These are phyloP conservation scores for Colletotrichum neosansevieriae DNA, from an alignment of 2,329 filamentous ascomycete species.

Conservation along the genomic window DNA sequence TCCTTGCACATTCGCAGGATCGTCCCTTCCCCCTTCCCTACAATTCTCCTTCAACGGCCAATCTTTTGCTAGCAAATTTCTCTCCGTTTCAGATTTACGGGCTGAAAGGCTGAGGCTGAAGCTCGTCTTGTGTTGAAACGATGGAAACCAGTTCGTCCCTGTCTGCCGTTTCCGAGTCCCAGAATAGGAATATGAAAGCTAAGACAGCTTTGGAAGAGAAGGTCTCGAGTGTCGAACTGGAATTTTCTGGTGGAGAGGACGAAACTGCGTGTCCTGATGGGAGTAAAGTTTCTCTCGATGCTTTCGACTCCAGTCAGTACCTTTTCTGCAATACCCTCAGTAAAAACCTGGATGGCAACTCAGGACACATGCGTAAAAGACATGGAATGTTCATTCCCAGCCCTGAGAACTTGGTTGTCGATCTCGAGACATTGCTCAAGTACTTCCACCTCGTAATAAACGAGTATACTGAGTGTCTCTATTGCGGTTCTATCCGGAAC, in stretches of 20 bases:
- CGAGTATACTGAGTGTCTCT: conserved; percentile 13
- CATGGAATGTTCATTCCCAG: neutral
- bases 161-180: too few relatives aligned
- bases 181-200: too few relatives aligned
- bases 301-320: neutral
- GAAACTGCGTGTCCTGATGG: neutral
- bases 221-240: neutral
- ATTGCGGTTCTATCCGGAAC: conserved; percentile 1
- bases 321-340: neutral
- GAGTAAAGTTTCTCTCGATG: neutral
- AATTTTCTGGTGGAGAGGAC: neutral
- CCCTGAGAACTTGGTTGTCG: neutral
- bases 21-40: too few relatives aligned
- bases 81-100: too few relatives aligned
- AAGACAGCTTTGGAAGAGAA: rapidly evolving
- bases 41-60: too few relatives aligned
- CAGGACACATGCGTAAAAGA: conserved; percentile 3
- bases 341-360: neutral
- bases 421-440: neutral
- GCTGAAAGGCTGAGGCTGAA: too few relatives aligned
- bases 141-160: neutral
- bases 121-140: too few relatives aligned
- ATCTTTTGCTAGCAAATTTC: too few relatives aligned
- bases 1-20: neutral
- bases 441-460: conserved; percentile 12